Conservation (phyloP, 208 protist genomes). For the Porcisia hertigi region DNA sequence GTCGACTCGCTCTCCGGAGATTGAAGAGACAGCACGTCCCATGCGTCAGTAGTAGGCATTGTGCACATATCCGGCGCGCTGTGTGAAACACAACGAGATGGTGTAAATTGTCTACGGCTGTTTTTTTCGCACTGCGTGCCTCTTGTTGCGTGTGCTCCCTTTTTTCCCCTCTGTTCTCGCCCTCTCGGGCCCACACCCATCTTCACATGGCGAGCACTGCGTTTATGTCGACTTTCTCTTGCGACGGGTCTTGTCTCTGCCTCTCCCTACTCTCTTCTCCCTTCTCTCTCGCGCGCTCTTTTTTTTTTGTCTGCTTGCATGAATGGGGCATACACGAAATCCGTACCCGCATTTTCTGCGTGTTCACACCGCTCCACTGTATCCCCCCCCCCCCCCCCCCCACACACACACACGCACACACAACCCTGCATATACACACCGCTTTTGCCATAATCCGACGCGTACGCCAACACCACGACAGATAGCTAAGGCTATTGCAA, state of each 20-base stretch:
- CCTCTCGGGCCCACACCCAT: neutral
- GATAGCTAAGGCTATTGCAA: conserved; percentile 12
- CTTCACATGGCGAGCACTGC: neutral
- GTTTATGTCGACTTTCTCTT: neutral
- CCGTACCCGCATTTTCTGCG: neutral
- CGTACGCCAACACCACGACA: neutral
- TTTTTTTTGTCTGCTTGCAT: neutral
- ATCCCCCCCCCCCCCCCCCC: neutral
- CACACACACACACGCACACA: neutral
- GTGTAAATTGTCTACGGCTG: neutral
- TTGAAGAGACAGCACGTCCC: neutral
- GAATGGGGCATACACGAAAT: neutral
- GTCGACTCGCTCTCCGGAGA: no score
- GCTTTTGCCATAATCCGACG: neutral
- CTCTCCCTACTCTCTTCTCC: neutral
- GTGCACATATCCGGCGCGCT: neutral
- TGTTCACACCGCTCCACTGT: no score
- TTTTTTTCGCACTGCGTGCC: neutral
- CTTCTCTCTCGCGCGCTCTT: neutral
- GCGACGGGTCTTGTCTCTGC: no score
- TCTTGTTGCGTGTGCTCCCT: neutral
- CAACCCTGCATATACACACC: neutral
- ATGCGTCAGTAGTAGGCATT: neutral
- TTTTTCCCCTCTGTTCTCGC: neutral
- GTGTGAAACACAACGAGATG: neutral